Conservation (phyloP, 179 eudicot species). For the Carnegiea gigantea region DNA sequence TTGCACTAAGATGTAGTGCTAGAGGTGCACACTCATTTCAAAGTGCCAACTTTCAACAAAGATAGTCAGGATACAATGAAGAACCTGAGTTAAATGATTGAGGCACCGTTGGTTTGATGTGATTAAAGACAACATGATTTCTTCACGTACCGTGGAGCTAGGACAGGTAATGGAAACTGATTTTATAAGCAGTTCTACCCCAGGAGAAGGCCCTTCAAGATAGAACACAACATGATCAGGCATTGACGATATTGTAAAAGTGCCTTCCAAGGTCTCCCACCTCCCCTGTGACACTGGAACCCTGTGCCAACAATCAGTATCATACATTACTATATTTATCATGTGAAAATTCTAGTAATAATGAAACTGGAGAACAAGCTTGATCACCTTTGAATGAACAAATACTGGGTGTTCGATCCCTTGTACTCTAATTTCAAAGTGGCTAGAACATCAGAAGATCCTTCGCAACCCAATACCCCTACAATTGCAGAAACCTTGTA, state of each 20-base stretch:
- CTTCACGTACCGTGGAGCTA: conserved; percentile 27
- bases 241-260: conserved; percentile 49
- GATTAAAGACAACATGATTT: conserved; percentile 20
- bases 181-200: conserved; percentile 64
- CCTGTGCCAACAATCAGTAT: conserved; percentile 32
- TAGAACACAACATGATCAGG: conserved; percentile 63
- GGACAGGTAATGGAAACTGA: conserved; percentile 61
- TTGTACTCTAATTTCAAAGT: conserved; percentile 55
- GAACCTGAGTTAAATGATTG: background rate
- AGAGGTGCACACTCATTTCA: background rate
- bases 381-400: conserved; percentile 60
- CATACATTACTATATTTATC: conserved; percentile 2
- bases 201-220: conserved; percentile 88
- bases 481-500: conserved; percentile 69
- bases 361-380: background rate
- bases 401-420: conserved; percentile 44
- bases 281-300: conserved; percentile 45
- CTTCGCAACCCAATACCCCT: conserved; percentile 52
- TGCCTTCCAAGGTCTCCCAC: conserved; percentile 75
- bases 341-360: background rate
- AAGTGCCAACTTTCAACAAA: background rate
- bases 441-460: conserved; percentile 52
- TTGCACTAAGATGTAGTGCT: no score
- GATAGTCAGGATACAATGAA: background rate
- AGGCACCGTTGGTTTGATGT: background rate